Conservation (phyloP, 2,329 filamentous ascomycete genomes). For the Ophiocordyceps sinensis region DNA sequence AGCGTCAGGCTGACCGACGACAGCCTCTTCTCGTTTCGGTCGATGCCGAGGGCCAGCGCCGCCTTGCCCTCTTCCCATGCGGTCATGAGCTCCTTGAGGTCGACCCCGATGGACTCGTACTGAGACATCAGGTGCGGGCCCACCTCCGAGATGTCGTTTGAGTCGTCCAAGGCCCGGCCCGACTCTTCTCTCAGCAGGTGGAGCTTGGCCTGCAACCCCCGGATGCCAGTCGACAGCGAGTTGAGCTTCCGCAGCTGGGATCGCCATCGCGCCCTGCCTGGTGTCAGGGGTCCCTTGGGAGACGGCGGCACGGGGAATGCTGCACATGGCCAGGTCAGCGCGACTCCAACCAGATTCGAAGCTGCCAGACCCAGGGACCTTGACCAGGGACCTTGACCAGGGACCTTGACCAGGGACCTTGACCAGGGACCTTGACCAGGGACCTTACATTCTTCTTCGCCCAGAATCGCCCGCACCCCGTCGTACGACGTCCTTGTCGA, state of each 20-base stretch:
- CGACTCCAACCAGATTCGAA: too few relatives aligned
- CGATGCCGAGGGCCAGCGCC: conserved; percentile 68
- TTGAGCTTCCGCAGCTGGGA: conserved; percentile 80
- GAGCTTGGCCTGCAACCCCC: conserved; percentile 86
- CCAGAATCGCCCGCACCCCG: conserved; percentile 53
- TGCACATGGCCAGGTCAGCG: conserved; percentile 11
- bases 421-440: too few relatives aligned
- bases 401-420: too few relatives aligned
- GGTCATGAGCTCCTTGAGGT: conserved; percentile 65
- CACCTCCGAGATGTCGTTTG: conserved; percentile 58
- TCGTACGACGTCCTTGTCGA: conserved; percentile 48
- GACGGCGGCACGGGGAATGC: conserved; percentile 39
- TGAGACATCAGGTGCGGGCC: conserved; percentile 69
- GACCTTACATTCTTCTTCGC: conserved; percentile 64
- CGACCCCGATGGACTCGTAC: conserved; percentile 86
- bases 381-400: too few relatives aligned
- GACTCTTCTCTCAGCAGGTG: conserved; percentile 85
- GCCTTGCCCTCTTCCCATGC: conserved; percentile 82
- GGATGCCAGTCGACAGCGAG: conserved; percentile 77
- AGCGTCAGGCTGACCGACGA: conserved; percentile 46
- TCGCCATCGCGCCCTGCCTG: conserved; percentile 70
- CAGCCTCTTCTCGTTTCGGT: conserved; percentile 60
- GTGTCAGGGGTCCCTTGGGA: conserved; percentile 47
- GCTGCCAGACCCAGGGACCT: conserved; percentile 13
- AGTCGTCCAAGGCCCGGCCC: conserved; percentile 60